A percentile compares a stretch with the other conserved stretches of the same genome.
These are phyloP conservation scores for Colletotrichum magnum DNA, from an alignment of 2,329 filamentous ascomycete species.

Conservation along the genomic window DNA sequence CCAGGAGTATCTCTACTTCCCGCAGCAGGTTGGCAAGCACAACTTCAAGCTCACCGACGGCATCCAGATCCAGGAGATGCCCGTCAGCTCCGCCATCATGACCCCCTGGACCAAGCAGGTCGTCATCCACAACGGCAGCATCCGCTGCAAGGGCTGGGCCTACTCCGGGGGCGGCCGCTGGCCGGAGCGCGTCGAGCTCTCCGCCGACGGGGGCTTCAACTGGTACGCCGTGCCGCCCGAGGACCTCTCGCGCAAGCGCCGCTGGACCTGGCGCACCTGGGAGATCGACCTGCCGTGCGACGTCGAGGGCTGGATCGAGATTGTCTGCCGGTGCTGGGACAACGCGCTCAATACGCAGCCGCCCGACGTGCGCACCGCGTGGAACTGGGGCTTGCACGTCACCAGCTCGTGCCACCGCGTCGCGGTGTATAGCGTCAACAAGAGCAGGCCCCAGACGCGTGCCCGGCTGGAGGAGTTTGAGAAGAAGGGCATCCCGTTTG, in stretches of 20 bases:
- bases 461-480: slow-evolving; percentile 66
- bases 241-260: slow-evolving; percentile 73
- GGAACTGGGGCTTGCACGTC: slow-evolving; percentile 78
- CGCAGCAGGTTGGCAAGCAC: slow-evolving; percentile 77
- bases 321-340: slow-evolving; percentile 73
- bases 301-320: slow-evolving; percentile 72
- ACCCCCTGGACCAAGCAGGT: slow-evolving; percentile 72
- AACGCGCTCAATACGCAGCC: slow-evolving; percentile 74
- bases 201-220: slow-evolving; percentile 72
- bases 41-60: slow-evolving; percentile 72
- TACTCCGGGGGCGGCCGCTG: slow-evolving; percentile 71
- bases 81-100: slow-evolving; percentile 77
- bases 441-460: slow-evolving; percentile 61
- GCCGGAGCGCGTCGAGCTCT: slow-evolving; percentile 75
- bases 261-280: slow-evolving; percentile 77
- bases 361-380: slow-evolving; percentile 65
- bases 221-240: slow-evolving; percentile 76
- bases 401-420: slow-evolving; percentile 74
- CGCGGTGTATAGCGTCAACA: slow-evolving; percentile 75
- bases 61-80: slow-evolving; percentile 81
- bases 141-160: slow-evolving; percentile 70
- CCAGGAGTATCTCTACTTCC: slow-evolving; percentile 78
- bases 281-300: slow-evolving; percentile 73
- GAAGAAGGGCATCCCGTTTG: slow-evolving; percentile 59
- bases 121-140: slow-evolving; percentile 72